A percentile compares a stretch with the other conserved stretches of the same genome.
Evolutionary conservation across 768 basidiomycete genomes (phyloP).

Genomic region (Pholiota molesta): DNA sequence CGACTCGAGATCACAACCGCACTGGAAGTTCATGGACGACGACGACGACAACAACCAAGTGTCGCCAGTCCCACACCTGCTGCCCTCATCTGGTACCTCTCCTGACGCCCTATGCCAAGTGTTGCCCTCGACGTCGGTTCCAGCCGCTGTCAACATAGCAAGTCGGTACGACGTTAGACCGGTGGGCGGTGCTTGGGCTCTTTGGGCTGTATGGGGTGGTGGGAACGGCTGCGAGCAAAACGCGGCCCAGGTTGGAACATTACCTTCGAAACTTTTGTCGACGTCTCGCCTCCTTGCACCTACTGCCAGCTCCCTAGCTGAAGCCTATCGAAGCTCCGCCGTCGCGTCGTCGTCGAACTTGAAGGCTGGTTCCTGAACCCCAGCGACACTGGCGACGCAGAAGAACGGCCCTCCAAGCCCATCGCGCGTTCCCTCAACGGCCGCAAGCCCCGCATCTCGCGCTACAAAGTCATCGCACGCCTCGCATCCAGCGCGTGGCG

Average conservation of each 20-base stretch:
- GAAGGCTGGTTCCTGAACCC: constrained; percentile 16
- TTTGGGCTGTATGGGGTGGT: too few relatives aligned
- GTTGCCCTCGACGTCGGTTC: too few relatives aligned
- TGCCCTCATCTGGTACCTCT: too few relatives aligned
- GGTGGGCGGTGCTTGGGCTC: too few relatives aligned
- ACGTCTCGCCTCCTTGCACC: constrained; percentile 65
- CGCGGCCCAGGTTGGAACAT: constrained; percentile 25
- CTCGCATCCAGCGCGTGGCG: constrained; percentile 73
- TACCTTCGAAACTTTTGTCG: constrained; percentile 38
- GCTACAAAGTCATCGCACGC: constrained; percentile 78
- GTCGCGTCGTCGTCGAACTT: constrained; percentile 1
- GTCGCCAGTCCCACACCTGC: too few relatives aligned
- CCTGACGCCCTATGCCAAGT: too few relatives aligned
- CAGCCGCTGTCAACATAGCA: too few relatives aligned
- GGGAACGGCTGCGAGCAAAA: constrained; percentile 24
- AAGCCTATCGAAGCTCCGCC: constrained; percentile 33
- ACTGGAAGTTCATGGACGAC: too few relatives aligned
- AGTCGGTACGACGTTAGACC: too few relatives aligned
- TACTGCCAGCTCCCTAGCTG: constrained; percentile 78
- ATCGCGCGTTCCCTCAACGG: constrained; percentile 39
- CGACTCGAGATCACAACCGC: too few relatives aligned
- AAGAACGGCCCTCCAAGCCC: not conserved
- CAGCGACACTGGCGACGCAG: not conserved
- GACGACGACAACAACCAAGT: too few relatives aligned
- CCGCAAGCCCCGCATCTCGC: constrained; percentile 77